A percentile compares a stretch with the other conserved stretches of the same genome.
Evolutionary conservation across 2,329 filamentous ascomycete genomes (phyloP).

Genomic region (Xylariaceae sp.): DNA sequence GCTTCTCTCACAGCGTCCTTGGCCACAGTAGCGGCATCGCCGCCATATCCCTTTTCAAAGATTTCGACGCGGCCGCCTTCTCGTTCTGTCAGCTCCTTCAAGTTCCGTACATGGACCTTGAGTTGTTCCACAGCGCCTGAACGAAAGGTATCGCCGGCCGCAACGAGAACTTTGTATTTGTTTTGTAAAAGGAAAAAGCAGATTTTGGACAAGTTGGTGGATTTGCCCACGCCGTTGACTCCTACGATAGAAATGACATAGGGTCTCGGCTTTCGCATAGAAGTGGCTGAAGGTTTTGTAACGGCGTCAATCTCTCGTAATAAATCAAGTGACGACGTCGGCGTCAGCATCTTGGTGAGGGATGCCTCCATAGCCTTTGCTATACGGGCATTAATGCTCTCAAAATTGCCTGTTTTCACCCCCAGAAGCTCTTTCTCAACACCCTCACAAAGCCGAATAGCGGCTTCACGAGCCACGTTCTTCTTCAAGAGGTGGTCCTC

Average conservation of each 20-base stretch:
- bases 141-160: conserved; percentile 93
- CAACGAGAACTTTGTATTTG: conserved; percentile 91
- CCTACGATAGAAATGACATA: conserved; percentile 98
- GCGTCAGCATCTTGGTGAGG: conserved; percentile 90
- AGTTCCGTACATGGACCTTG: conserved; percentile 88
- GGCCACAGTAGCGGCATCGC: conserved; percentile 92
- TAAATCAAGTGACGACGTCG: conserved; percentile 89
- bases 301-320: conserved; percentile 87
- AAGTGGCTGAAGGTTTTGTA: conserved; percentile 60
- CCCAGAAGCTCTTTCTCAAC: conserved; percentile 88
- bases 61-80: conserved; percentile 84
- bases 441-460: conserved; percentile 82
- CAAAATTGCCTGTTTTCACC: conserved; percentile 87
- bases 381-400: conserved; percentile 80
- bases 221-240: conserved; percentile 97
- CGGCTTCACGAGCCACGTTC: conserved; percentile 93
- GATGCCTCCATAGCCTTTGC: conserved; percentile 87
- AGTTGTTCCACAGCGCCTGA: conserved; percentile 96
- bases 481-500: conserved; percentile 91
- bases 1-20: conserved; percentile 88
- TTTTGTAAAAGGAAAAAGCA: conserved; percentile 98
- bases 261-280: conserved; percentile 64
- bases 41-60: conserved; percentile 96
- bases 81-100: conserved; percentile 80
- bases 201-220: conserved; percentile 95